Conservation (phyloP, 192 early-diverging fungal genomes). For the Umbelopsis isabellina region DNA sequence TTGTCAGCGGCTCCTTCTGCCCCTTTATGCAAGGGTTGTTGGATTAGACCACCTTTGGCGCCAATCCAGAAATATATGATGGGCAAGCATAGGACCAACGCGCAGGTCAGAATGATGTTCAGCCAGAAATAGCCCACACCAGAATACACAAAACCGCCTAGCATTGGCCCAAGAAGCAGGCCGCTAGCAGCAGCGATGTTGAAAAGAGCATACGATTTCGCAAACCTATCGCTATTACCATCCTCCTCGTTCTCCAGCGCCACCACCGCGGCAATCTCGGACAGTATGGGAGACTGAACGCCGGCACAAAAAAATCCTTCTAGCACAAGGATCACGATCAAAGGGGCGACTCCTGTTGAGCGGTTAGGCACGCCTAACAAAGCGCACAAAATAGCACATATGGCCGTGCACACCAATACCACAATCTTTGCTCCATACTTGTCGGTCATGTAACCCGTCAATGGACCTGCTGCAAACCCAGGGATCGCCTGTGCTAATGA, state of each 20-base stretch:
- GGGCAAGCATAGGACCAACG: constrained; percentile 24
- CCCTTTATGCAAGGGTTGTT: too few species aligned
- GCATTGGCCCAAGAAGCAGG: constrained; percentile 31
- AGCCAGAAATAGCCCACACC: constrained; percentile 40
- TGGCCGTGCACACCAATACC: constrained; percentile 23
- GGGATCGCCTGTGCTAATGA: constrained; percentile 44
- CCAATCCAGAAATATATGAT: constrained; percentile 27
- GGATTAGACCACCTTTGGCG: constrained; percentile 3
- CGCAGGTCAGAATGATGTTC: constrained; percentile 19
- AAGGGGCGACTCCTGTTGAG: neutral
- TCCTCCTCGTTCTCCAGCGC: constrained; percentile 35
- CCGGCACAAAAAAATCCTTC: constrained; percentile 40
- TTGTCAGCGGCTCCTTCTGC: too few species aligned
- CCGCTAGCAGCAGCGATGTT: constrained; percentile 47
- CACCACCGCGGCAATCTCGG: constrained; percentile 46
- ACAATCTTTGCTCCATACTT: constrained; percentile 49
- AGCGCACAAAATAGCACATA: constrained; percentile 27
- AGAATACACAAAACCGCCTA: constrained; percentile 29
- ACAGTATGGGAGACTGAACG: constrained; percentile 46
- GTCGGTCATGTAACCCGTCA: constrained; percentile 50
- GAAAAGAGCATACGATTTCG: constrained; percentile 47
- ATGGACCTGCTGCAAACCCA: constrained; percentile 35
- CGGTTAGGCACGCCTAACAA: constrained; percentile 31
- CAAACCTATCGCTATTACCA: constrained; percentile 45
- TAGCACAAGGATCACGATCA: constrained; percentile 41